These are phyloP conservation scores for Bothriochloa decipiens DNA, from an alignment of 176 grass and related monocot genomes.

Conservation along the genomic window DNA sequence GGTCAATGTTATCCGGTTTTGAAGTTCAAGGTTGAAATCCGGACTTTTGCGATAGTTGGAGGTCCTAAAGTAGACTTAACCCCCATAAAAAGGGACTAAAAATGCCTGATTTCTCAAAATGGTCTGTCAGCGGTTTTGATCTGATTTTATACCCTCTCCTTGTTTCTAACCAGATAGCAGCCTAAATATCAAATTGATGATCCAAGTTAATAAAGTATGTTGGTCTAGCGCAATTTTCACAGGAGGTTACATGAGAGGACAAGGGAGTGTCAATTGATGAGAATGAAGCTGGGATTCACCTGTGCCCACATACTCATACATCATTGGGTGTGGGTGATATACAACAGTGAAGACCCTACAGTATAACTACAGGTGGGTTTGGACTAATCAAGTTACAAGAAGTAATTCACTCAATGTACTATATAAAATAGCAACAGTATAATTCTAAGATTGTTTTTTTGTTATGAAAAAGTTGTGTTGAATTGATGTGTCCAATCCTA, in stretches of 20 bases:
- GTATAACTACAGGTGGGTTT: background rate
- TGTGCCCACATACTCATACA: background rate
- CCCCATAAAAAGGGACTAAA: background rate
- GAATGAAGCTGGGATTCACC: background rate
- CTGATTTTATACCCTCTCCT: background rate
- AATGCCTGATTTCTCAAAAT: background rate
- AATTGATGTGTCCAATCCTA: background rate
- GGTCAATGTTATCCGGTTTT: no score
- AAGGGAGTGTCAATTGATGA: background rate
- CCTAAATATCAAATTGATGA: background rate
- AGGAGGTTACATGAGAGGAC: background rate
- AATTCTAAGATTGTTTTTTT: background rate
- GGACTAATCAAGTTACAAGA: slow-evolving; percentile 4
- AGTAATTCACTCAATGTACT: background rate
- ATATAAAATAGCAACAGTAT: slow-evolving; percentile 20
- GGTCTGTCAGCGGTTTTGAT: background rate
- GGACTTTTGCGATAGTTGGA: no score
- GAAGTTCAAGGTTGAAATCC: no score
- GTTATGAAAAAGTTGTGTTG: background rate
- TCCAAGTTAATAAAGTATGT: background rate
- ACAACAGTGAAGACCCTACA: background rate
- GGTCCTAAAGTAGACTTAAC: no score
- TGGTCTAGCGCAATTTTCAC: background rate
- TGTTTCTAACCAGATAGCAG: background rate
- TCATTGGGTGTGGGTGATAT: background rate